These are phyloP conservation scores for Colletotrichum lentis DNA, from an alignment of 2,329 filamentous ascomycete species.

Conservation along the genomic window DNA sequence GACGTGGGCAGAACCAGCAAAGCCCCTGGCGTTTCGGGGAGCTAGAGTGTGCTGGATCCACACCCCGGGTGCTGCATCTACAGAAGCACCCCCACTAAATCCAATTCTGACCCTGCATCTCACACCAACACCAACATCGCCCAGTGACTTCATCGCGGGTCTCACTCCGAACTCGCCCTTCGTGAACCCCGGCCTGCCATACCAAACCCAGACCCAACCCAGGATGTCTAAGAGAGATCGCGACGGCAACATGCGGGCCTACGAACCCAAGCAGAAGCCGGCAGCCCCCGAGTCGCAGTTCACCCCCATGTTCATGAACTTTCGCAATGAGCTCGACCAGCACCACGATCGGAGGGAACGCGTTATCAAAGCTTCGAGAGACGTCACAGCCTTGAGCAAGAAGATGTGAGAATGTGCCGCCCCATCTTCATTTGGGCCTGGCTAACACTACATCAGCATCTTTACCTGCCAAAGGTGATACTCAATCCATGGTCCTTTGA, in stretches of 20 bases:
- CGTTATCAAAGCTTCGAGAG: slow-evolving; percentile 88
- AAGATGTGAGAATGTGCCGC: slow-evolving; percentile 75
- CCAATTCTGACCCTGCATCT: slow-evolving; percentile 28
- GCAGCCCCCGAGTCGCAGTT: slow-evolving; percentile 55
- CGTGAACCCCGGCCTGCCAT: neutral
- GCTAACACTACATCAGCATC: slow-evolving; percentile 45
- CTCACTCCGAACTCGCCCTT: neutral
- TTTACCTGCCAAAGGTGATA: slow-evolving; percentile 52
- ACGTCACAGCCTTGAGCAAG: slow-evolving; percentile 94
- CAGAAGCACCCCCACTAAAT: slow-evolving; percentile 24
- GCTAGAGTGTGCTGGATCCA: slow-evolving; percentile 6
- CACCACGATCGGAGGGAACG: slow-evolving; percentile 93
- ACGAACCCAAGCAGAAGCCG: slow-evolving; percentile 45
- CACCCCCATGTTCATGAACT: slow-evolving; percentile 82
- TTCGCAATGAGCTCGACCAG: slow-evolving; percentile 88
- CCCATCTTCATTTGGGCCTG: accelerated
- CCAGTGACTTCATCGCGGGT: slow-evolving; percentile 19
- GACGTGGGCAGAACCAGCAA: slow-evolving; percentile 34
- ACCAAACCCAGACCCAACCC: no score
- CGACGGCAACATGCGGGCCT: slow-evolving; percentile 58
- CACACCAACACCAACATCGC: slow-evolving; percentile 20
- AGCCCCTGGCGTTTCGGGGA: slow-evolving; percentile 14
- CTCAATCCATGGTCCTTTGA: neutral
- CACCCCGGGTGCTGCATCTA: slow-evolving; percentile 4
- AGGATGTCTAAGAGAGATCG: slow-evolving; percentile 58